Percentiles rank a stretch among this genome's conserved stretches.
Conservation (phyloP, 2,329 filamentous ascomycete genomes). For the Laburnicola sp. region DNA sequence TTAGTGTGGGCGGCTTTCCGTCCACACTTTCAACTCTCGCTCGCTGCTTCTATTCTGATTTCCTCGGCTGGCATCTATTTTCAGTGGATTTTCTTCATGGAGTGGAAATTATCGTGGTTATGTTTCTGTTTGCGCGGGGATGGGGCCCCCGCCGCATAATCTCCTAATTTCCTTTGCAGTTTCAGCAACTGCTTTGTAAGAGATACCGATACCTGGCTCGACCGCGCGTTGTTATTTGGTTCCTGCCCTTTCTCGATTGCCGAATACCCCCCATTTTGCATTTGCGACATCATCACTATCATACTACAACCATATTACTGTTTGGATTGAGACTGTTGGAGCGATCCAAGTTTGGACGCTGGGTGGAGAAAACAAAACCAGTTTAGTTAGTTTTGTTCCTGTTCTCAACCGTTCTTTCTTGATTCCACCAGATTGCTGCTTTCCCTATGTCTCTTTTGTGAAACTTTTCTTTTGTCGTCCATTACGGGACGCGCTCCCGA, state of each 20-base stretch:
- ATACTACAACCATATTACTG: conserved; percentile 2
- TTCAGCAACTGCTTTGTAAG: conserved; percentile 24
- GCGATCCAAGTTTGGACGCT: conserved; percentile 1
- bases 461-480: background rate
- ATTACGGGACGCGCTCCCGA: background rate
- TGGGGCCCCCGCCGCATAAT: conserved; percentile 14
- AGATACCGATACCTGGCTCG: conserved; percentile 36
- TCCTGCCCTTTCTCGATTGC: conserved; percentile 31
- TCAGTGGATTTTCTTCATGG: conserved; percentile 6
- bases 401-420: background rate
- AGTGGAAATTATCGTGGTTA: conserved; percentile 5
- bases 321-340: conserved; percentile 2
- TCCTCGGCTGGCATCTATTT: no score
- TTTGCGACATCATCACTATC: conserved; percentile 27
- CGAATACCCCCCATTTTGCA: conserved; percentile 39
- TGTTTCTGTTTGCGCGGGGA: conserved; percentile 8
- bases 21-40: conserved; percentile 20
- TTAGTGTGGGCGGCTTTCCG: conserved; percentile 1
- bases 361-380: background rate
- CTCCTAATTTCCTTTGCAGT: conserved; percentile 23
- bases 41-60: conserved; percentile 16
- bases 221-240: conserved; percentile 22
- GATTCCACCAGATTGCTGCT: background rate
- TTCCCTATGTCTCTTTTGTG: conserved; percentile 5
- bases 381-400: conserved; percentile 7